Percentiles rank a stretch among this genome's conserved stretches.
Evolutionary conservation across 2,329 filamentous ascomycete species (phyloP).

Genomic region (Fusarium zealandicum): DNA sequence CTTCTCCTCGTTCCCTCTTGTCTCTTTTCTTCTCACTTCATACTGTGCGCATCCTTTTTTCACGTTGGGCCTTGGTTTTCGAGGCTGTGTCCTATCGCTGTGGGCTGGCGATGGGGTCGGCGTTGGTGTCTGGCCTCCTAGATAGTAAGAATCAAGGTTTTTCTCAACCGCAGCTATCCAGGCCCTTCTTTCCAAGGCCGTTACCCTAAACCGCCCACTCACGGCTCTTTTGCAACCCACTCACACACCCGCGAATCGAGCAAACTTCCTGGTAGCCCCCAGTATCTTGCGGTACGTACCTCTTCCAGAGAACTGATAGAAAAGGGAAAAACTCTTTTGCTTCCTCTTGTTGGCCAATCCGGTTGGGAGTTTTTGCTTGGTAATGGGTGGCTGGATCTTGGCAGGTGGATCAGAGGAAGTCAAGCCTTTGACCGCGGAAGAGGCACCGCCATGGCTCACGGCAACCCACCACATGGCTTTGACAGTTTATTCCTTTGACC

Average conservation of each 20-base stretch:
- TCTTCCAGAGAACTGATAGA: slow-evolving; percentile 3
- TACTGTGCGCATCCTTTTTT: slow-evolving; percentile 31
- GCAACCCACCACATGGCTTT: slow-evolving; percentile 31
- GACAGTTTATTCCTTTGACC: slow-evolving; percentile 19
- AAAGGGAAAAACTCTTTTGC: slow-evolving; percentile 15
- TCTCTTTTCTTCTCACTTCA: slow-evolving; percentile 11
- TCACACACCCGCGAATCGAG: slow-evolving; percentile 29
- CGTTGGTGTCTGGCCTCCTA: slow-evolving; percentile 8
- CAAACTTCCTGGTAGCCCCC: background rate
- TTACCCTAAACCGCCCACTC: slow-evolving; percentile 2
- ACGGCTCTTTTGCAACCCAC: slow-evolving; percentile 17
- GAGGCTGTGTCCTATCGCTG: slow-evolving; percentile 20
- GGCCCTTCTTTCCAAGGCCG: background rate
- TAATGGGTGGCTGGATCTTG: slow-evolving; percentile 15
- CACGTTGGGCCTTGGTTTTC: background rate
- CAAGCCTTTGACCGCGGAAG: slow-evolving; percentile 20
- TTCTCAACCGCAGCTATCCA: slow-evolving; percentile 10
- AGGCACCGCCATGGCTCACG: slow-evolving; percentile 28
- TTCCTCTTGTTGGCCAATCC: slow-evolving; percentile 17
- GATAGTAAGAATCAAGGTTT: slow-evolving; percentile 31
- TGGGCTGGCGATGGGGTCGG: slow-evolving; percentile 18
- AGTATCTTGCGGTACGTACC: background rate
- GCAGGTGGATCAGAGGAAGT: slow-evolving; percentile 7
- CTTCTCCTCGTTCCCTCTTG: background rate
- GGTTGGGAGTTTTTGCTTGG: background rate